A percentile compares a stretch with the other conserved stretches of the same genome.
These are phyloP conservation scores for Salix koriyanagi DNA, from an alignment of 345 rosid genomes.

Conservation along the genomic window DNA sequence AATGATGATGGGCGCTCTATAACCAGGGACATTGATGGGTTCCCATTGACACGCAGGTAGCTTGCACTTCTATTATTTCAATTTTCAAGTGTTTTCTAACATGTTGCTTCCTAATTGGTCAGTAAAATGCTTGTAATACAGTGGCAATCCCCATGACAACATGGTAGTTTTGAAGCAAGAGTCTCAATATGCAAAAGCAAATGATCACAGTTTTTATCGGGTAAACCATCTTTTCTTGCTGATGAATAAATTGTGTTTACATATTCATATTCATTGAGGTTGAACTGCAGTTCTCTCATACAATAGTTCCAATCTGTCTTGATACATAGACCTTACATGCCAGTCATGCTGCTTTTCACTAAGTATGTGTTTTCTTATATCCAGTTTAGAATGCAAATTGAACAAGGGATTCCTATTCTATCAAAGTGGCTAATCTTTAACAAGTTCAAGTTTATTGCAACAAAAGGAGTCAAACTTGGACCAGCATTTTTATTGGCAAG, in stretches of 20 bases:
- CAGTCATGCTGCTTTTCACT: neutral
- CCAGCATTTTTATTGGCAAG: constrained; percentile 86
- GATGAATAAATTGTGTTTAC: neutral
- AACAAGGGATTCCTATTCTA: constrained; percentile 90
- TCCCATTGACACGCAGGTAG: constrained; percentile 89
- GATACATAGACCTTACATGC: neutral
- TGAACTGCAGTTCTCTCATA: neutral
- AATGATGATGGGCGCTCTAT: constrained; percentile 86
- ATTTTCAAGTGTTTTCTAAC: constrained; percentile 9
- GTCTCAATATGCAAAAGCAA: constrained; percentile 73
- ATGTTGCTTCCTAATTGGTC: constrained; percentile 24
- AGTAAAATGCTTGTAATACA: constrained; percentile 40
- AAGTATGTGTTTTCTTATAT: constrained; percentile 23
- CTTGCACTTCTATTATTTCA: constrained; percentile 10
- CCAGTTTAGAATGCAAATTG: constrained; percentile 84
- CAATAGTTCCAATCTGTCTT: neutral
- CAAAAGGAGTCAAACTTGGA: constrained; percentile 82
- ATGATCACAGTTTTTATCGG: constrained; percentile 73
- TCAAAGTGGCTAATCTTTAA: constrained; percentile 92
- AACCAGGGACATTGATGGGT: constrained; percentile 78
- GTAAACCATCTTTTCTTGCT: constrained; percentile 41
- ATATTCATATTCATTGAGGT: neutral
- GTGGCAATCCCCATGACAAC: constrained; percentile 71
- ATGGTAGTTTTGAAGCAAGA: constrained; percentile 97
- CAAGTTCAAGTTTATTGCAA: constrained; percentile 76